A percentile compares a stretch with the other conserved stretches of the same genome.
Evolutionary conservation across 805 yeast genomes (phyloP).

Genomic region (Kodamaea sagamina): DNA sequence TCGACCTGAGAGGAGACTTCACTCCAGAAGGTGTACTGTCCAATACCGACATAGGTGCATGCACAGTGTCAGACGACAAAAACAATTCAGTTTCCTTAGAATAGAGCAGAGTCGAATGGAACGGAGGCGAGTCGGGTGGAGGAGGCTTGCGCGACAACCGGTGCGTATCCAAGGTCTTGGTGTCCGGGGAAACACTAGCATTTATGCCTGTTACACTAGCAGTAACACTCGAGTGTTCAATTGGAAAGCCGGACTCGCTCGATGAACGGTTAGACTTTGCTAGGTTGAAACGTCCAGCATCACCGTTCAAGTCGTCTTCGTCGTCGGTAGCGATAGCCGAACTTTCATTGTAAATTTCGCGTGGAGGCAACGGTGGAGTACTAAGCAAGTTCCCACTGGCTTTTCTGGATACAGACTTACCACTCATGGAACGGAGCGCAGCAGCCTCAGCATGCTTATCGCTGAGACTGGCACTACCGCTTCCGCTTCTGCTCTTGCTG

Average conservation of each 20-base stretch:
- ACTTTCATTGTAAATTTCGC: constrained; percentile 1
- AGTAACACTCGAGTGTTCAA: background rate
- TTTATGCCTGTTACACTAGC: constrained; percentile 3
- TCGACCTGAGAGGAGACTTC: background rate
- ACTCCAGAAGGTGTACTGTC: background rate
- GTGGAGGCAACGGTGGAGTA: constrained; percentile 4
- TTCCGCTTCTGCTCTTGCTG: background rate
- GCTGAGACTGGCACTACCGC: background rate
- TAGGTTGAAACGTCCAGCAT: background rate
- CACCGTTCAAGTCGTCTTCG: background rate
- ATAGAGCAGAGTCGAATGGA: background rate
- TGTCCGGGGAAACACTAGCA: constrained; percentile 10
- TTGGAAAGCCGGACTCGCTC: constrained; percentile 1
- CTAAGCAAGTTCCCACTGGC: constrained; percentile 1
- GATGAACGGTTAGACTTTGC: background rate
- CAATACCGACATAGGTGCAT: background rate
- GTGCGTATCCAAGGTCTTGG: constrained; percentile 8
- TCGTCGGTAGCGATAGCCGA: constrained; percentile 1
- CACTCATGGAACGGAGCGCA: background rate
- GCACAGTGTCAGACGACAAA: background rate
- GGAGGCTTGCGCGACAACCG: constrained; percentile 14
- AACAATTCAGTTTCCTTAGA: background rate
- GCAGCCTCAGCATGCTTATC: background rate
- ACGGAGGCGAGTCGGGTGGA: constrained; percentile 5
- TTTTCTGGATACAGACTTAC: constrained; percentile 3